These are phyloP conservation scores for Aspergillus sp. DNA, from an alignment of 2,329 filamentous ascomycete genomes.

Conservation along the genomic window DNA sequence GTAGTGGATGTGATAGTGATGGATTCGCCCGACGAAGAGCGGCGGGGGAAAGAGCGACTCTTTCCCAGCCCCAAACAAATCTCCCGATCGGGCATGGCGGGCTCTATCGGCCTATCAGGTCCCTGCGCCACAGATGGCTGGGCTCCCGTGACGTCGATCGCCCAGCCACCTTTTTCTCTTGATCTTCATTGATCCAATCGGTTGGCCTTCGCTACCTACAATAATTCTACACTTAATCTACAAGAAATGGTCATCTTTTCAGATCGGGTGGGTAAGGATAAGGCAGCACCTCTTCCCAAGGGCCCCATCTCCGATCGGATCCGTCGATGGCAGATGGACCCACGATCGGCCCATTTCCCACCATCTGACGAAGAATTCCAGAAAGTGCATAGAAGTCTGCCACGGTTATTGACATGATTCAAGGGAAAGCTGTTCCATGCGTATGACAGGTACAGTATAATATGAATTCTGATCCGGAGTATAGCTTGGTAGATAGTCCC, in stretches of 20 bases:
- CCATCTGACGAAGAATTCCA: neutral
- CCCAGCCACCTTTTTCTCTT: constrained; percentile 11
- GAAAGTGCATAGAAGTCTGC: neutral
- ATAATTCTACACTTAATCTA: no score
- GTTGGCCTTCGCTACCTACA: no score
- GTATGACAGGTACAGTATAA: no score
- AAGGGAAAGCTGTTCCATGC: no score
- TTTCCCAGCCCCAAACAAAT: constrained; percentile 37
- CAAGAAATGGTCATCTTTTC: no score
- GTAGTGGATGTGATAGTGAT: neutral
- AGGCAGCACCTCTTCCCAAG: neutral
- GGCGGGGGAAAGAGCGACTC: constrained; percentile 5
- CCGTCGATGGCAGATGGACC: neutral
- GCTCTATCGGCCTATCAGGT: constrained; percentile 20
- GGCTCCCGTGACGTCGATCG: constrained; percentile 20
- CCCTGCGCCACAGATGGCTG: constrained; percentile 17
- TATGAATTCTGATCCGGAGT: no score
- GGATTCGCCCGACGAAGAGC: neutral
- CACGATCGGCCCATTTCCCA: neutral
- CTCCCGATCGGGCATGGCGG: constrained; percentile 34
- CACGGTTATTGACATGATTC: no score
- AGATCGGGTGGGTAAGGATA: no score
- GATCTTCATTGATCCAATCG: no score
- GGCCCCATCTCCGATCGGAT: neutral
- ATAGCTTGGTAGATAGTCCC: no score